phyloP scores from a whole-genome alignment of 371 early-diverging fungal genomes.

The Actinomortierella ambigua region DNA sequence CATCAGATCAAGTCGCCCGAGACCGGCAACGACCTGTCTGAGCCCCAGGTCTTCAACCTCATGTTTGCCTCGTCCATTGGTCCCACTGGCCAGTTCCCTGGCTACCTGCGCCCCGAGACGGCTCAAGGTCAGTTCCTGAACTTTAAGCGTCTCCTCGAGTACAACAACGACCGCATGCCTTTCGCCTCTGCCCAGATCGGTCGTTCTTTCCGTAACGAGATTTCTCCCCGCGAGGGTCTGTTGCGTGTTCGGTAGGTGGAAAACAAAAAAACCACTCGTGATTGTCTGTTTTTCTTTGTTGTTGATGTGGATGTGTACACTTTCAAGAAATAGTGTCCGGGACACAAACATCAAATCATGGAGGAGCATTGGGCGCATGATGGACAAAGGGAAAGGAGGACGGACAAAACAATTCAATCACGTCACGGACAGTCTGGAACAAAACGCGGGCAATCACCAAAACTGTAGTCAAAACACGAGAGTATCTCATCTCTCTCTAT shows the following conservation, averaged over 20 bases:
- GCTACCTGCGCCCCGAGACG: slow-evolving; percentile 99
- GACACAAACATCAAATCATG: background rate
- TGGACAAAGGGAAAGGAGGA: no score
- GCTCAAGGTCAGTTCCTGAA: slow-evolving; percentile 99
- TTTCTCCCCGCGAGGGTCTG: slow-evolving; percentile 97
- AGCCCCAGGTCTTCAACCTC: slow-evolving; percentile 97
- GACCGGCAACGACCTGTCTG: slow-evolving; percentile 90
- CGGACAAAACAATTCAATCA: no score
- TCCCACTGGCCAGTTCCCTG: slow-evolving; percentile 90
- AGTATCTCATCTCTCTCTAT: no score
- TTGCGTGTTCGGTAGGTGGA: slow-evolving; percentile 89
- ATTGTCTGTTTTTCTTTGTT: background rate
- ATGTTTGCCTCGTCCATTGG: slow-evolving; percentile 99
- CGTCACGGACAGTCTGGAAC: no score
- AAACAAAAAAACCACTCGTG: background rate
- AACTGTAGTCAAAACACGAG: no score
- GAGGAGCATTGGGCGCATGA: slow-evolving; percentile 1
- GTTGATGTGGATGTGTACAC: background rate
- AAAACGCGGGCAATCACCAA: no score
- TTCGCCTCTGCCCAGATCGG: slow-evolving; percentile 99
- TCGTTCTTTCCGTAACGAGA: slow-evolving; percentile 99
- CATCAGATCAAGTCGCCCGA: slow-evolving; percentile 93
- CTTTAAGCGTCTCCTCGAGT: slow-evolving; percentile 97
- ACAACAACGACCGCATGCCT: slow-evolving; percentile 98
- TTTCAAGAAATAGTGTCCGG: background rate